Evolutionary conservation across 2,329 filamentous ascomycete genomes (phyloP).

Genomic region (Nemania abortiva): DNA sequence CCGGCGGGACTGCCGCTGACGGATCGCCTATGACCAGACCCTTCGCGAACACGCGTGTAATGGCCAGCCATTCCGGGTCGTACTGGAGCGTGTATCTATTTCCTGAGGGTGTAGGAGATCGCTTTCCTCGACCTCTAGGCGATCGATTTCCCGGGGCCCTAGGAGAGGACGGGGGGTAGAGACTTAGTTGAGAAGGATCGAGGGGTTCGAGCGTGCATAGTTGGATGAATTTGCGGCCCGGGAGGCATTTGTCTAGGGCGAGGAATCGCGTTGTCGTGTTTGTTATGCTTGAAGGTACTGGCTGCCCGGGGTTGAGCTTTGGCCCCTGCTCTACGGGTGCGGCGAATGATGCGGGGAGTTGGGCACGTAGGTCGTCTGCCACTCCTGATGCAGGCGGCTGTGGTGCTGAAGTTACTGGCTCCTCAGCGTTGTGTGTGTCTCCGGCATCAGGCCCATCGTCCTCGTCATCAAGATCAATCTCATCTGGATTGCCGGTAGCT

Average conservation of each 20-base stretch:
- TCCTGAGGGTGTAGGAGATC: slow-evolving; percentile 39
- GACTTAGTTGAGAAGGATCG: slow-evolving; percentile 49
- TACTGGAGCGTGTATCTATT: slow-evolving; percentile 75
- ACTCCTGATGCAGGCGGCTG: slow-evolving; percentile 55
- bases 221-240: slow-evolving; percentile 84
- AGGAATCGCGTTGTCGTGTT: slow-evolving; percentile 88
- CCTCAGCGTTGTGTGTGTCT: slow-evolving; percentile 36
- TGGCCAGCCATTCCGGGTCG: slow-evolving; percentile 95
- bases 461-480: slow-evolving; percentile 69
- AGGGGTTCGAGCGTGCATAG: slow-evolving; percentile 72
- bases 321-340: slow-evolving; percentile 54
- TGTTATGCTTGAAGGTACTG: slow-evolving; percentile 76
- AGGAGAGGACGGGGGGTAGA: slow-evolving; percentile 26
- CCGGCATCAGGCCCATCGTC: slow-evolving; percentile 52
- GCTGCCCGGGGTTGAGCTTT: slow-evolving; percentile 60
- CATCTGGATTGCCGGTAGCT: slow-evolving; percentile 33
- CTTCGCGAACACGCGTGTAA: slow-evolving; percentile 82
- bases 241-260: slow-evolving; percentile 90
- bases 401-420: slow-evolving; percentile 32
- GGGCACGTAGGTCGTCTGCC: slow-evolving; percentile 74
- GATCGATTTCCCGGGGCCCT: too few species aligned
- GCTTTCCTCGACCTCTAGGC: too few species aligned
- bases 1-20: slow-evolving; percentile 62
- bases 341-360: slow-evolving; percentile 82
- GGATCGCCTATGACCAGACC: slow-evolving; percentile 74